A percentile compares a stretch with the other conserved stretches of the same genome.
Conservation (phyloP, 306 rosid genomes). For the Cicer cuneatum region DNA sequence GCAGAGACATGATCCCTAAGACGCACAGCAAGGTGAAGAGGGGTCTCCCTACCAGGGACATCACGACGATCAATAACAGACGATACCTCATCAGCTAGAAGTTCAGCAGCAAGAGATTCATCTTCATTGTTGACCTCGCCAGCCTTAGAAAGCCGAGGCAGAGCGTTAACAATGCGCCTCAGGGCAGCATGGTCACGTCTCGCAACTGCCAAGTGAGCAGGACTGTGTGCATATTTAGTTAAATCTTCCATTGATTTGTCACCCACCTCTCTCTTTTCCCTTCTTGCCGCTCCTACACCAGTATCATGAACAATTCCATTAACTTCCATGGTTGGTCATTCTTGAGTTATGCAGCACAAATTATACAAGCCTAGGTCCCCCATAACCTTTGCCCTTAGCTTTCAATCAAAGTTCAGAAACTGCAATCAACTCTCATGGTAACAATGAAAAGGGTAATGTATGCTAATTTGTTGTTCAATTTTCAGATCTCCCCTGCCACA, state of each 20-base stretch:
- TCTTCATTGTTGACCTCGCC: slow-evolving; percentile 79
- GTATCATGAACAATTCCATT: slow-evolving; percentile 45
- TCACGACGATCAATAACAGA: slow-evolving; percentile 84
- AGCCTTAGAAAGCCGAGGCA: slow-evolving; percentile 86
- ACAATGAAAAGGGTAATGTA: slow-evolving; percentile 30
- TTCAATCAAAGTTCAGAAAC: slow-evolving; percentile 24
- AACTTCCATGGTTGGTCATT: slow-evolving; percentile 55
- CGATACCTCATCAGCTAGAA: slow-evolving; percentile 77
- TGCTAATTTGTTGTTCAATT: slow-evolving; percentile 2
- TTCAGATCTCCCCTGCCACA: slow-evolving; percentile 48
- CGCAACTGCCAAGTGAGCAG: slow-evolving; percentile 87
- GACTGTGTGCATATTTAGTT: slow-evolving; percentile 78
- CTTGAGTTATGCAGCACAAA: slow-evolving; percentile 46
- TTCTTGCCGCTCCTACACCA: slow-evolving; percentile 47
- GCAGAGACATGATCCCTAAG: slow-evolving; percentile 81
- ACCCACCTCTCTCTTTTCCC: slow-evolving; percentile 49
- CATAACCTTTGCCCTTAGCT: slow-evolving; percentile 39
- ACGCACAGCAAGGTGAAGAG: slow-evolving; percentile 95
- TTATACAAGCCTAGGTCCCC: slow-evolving; percentile 11
- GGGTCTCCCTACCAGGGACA: slow-evolving; percentile 97
- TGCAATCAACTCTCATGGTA: slow-evolving; percentile 38
- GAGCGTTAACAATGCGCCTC: slow-evolving; percentile 60
- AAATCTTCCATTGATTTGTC: slow-evolving; percentile 72
- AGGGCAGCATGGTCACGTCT: slow-evolving; percentile 76
- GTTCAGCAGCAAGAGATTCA: slow-evolving; percentile 87